These are phyloP conservation scores for Lepidium didymum DNA, from an alignment of 345 rosid genomes.

Conservation along the genomic window DNA sequence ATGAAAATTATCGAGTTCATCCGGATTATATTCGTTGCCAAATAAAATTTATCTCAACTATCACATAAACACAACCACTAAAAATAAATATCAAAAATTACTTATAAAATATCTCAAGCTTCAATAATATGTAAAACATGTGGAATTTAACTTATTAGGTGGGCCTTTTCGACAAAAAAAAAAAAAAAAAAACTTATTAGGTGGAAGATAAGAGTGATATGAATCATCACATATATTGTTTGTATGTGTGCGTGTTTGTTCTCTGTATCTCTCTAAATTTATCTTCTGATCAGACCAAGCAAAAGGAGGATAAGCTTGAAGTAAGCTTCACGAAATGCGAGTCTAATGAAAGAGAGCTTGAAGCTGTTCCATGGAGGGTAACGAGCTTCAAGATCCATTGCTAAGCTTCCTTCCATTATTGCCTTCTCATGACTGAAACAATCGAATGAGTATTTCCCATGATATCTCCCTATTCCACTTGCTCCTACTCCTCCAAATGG, in stretches of 20 bases:
- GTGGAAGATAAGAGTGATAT: neutral
- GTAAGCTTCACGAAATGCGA: constrained; percentile 49
- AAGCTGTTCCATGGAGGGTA: constrained; percentile 80
- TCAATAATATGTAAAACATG: neutral
- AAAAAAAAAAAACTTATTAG: constrained; percentile 8
- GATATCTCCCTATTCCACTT: constrained; percentile 85
- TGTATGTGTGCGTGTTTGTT: neutral
- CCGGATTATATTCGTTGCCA: no score
- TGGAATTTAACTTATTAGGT: neutral
- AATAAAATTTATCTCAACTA: no score
- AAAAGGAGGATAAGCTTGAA: constrained; percentile 45
- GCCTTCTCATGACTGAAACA: constrained; percentile 88
- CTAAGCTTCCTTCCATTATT: constrained; percentile 55
- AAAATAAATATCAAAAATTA: neutral
- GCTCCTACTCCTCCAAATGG: constrained; percentile 93
- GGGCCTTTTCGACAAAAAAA: no score
- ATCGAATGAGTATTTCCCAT: constrained; percentile 86
- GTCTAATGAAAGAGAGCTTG: constrained; percentile 61
- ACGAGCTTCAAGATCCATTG: constrained; percentile 61
- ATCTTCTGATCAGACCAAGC: constrained; percentile 45
- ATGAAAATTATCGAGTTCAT: no score
- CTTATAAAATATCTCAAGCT: neutral
- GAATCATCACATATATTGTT: neutral
- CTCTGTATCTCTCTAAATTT: neutral
- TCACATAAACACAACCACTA: neutral